Percentiles rank a stretch among this genome's conserved stretches.
Conservation (phyloP, 352 stramenopile species). For the Globisporangium okanoganense region DNA sequence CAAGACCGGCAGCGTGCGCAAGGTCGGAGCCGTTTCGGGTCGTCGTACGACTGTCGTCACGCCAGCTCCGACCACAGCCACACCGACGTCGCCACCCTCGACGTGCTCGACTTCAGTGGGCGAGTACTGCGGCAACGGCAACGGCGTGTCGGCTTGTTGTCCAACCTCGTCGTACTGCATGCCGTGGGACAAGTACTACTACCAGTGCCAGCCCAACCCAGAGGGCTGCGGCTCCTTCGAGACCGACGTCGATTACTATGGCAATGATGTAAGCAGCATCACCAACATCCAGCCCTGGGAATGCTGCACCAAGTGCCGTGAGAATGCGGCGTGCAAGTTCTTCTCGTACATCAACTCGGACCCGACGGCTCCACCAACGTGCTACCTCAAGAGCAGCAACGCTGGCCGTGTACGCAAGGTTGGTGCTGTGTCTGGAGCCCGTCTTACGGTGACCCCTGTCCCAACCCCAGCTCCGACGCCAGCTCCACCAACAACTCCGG, state of each 20-base stretch:
- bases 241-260: constrained; percentile 46
- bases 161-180: constrained; percentile 31
- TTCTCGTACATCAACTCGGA: constrained; percentile 31
- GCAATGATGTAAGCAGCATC: constrained; percentile 32
- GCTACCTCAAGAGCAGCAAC: constrained; percentile 32
- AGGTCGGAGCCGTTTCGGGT: constrained; percentile 29
- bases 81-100: background rate
- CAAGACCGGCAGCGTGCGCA: constrained; percentile 15
- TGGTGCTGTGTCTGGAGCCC: constrained; percentile 7
- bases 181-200: constrained; percentile 47
- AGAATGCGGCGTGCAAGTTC: constrained; percentile 24
- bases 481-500: background rate
- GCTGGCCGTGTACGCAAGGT: background rate
- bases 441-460: no score
- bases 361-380: constrained; percentile 8
- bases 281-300: constrained; percentile 27
- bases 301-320: constrained; percentile 29
- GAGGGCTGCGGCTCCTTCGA: constrained; percentile 30
- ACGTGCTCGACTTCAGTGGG: constrained; percentile 11
- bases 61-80: background rate
- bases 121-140: constrained; percentile 35
- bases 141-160: constrained; percentile 30
- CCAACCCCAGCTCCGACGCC: no score
- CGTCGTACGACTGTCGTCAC: background rate
- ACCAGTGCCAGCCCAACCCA: constrained; percentile 40